Conservation (phyloP, 345 rosid genomes). For the Cardamine chenopodiifolia region DNA sequence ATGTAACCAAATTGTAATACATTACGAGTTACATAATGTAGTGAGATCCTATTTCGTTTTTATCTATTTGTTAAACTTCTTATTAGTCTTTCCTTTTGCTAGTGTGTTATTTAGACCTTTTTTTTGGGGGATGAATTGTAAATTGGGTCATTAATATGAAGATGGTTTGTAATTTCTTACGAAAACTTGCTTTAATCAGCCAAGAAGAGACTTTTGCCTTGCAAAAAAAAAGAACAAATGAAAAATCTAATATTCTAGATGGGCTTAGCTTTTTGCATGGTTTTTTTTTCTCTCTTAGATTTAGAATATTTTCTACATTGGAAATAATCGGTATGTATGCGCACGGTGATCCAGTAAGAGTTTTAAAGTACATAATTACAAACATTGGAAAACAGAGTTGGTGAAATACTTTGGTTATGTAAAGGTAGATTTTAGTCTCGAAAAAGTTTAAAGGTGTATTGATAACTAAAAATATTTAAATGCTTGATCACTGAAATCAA, state of each 20-base stretch:
- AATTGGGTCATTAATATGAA: no score
- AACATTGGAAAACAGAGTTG: constrained; percentile 24
- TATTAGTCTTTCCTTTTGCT: not conserved
- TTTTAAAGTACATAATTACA: not conserved
- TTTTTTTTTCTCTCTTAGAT: not conserved
- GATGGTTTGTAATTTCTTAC: no score
- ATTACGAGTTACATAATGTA: constrained; percentile 17
- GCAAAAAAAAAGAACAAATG: no score
- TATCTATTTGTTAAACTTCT: not conserved
- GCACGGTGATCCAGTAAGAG: not conserved
- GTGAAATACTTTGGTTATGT: constrained; percentile 10
- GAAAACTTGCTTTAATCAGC: no score
- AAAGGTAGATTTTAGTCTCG: constrained; percentile 12
- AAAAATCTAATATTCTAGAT: no score
- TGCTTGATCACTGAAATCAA: constrained; percentile 36
- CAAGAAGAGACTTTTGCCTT: no score
- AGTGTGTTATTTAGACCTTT: not conserved
- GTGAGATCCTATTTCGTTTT: not conserved
- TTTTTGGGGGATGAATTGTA: no score
- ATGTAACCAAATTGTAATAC: constrained; percentile 29
- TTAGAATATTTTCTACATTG: not conserved
- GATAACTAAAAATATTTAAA: constrained; percentile 6
- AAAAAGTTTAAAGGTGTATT: constrained; percentile 4
- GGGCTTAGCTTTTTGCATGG: constrained; percentile 35
- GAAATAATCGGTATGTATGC: constrained; percentile 6